Evolutionary conservation across 495 filamentous ascomycete genomes (phyloP).

Genomic region (Penicillium turbatum): DNA sequence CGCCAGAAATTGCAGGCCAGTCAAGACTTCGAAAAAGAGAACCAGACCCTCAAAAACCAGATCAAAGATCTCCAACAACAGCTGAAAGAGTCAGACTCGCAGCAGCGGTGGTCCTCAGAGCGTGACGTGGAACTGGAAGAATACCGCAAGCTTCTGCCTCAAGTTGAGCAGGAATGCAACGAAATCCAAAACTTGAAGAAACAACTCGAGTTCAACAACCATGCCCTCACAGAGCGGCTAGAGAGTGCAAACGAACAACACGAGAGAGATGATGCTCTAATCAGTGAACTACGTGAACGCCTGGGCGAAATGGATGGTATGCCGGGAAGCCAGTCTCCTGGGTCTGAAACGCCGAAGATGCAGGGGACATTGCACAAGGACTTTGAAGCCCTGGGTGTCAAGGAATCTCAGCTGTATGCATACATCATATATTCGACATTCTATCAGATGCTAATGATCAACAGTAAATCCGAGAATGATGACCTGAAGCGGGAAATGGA

Average conservation of each 20-base stretch:
- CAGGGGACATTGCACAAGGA: conserved; percentile 45
- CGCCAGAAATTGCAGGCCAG: conserved; percentile 71
- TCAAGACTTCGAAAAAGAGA: conserved; percentile 67
- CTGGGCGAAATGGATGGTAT: conserved; percentile 48
- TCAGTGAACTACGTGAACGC: conserved; percentile 51
- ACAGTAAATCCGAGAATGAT: conserved; percentile 43
- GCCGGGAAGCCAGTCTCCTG: conserved; percentile 40
- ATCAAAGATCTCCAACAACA: conserved; percentile 55
- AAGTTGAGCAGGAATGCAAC: conserved; percentile 57
- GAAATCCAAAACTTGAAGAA: conserved; percentile 55
- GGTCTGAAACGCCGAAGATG: conserved; percentile 38
- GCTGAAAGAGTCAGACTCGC: conserved; percentile 49
- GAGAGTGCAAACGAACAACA: conserved; percentile 53
- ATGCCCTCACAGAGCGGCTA: conserved; percentile 50
- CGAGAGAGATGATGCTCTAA: conserved; percentile 50
- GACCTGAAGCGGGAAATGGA: conserved; percentile 41
- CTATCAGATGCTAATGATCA: conserved; percentile 14
- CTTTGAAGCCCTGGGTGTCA: conserved; percentile 42
- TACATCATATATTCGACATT: not conserved
- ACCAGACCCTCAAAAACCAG: conserved; percentile 57
- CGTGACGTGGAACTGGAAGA: conserved; percentile 57
- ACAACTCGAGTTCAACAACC: conserved; percentile 56
- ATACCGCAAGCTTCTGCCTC: conserved; percentile 52
- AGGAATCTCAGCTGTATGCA: conserved; percentile 40
- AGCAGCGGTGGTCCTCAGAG: conserved; percentile 42